Evolutionary conservation across 768 basidiomycete species (phyloP), one percentile per base, ranked within the genome.

Genomic region (Mycena capillaripes): DNA sequence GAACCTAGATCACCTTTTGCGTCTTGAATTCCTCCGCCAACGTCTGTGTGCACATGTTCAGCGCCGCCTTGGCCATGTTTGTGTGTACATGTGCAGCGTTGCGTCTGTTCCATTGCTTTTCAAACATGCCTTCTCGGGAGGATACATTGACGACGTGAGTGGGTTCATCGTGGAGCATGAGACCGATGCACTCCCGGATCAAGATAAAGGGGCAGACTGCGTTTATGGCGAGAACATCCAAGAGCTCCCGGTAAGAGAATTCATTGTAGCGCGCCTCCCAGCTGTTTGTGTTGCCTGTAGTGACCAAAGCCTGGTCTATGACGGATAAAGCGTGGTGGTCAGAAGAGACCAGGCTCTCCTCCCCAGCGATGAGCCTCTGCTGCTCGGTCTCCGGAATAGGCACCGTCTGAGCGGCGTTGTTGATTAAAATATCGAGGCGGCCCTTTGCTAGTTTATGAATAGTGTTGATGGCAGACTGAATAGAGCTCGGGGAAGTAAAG

Each of bases 31-130:
- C 78, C 48, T 77, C 57, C 3, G 81, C 82, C 68, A 83, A 78
- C 0, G 82, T 84, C 64, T 83, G 81, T 4, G 82, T 81, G 27
- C 83, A 76, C 82, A 83, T 83, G 61, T 83, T 83, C 32, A 82
- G 74, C 19, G 82, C 83, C 16, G 83, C 82, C 67, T 83, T 83
- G 10, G 81, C 82, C 81, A 83, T 83, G 69, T 83, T 83, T 36
- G 82, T 83, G 71, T 83, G 82, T 10, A 82, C 80, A 55, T 83
- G 82, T 29, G 74, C 71, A 46, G 81, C 81, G 2, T 75, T 66
- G 4, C 76, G 73, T n/a, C 75, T 71, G 16, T 65, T 74, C 29
- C 77, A 78, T 29, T 71, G 73, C 36, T 34, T 63, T 70, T 82
- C 81, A 32, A 81, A 81, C 55, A 84, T 77, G 4, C 81, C 82